Base-by-base conservation (phyloP, 768 basidiomycete species). In the Lentinus tigrinus region DNA sequence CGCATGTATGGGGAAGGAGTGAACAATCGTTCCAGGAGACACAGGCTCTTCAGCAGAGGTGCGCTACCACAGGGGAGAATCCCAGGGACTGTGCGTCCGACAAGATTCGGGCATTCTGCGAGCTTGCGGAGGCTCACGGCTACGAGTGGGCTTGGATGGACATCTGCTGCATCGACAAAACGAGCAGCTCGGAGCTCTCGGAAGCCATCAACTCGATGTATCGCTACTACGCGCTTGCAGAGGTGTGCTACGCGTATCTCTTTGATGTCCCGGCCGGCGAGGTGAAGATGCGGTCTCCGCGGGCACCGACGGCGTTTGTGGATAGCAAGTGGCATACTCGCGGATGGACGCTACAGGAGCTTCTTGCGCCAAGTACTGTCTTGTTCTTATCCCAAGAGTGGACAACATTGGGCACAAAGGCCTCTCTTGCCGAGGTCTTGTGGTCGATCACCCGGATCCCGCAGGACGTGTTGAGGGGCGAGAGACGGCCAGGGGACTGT, bases 21-120 rank as follows among this genome's bases (percentile, higher is more conserved):
- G 54, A 56, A 14, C 46, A 56, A 21, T n/a, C 46, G 2, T 56
- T 56, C 46, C 46, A 56, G 17, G 46, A 56, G 4, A 3, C 40
- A 2, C 36, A 48, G 54, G 10, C 13, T 10, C 5, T 56, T 23
- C 36, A 28, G 3, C n/a, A n/a, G 5, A 10, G 17, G 17, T 37
- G 36, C 37, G 36, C n/a, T 2, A 9, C 37, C 16, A 26, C 3
- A 17, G 27, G 21, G 36, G 3, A 10, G 21, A 37, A 56, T 17
- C 36, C 31, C 19, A 26, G 52, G 3, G 26, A 31, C 28, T n/a
- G 9, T 31, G 28, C 44, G 8, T 34, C 10, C 11, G 38, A 37
- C 26, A 56, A 56, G 27, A 28, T 56, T 9, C 36, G 47, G 9
- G 13, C 19, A 17, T 48, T 21, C 54, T 26, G 23, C 14, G 17